Base-by-base conservation (phyloP, 2,329 filamentous ascomycete genomes). In the Pseudogymnoascus sp. region DNA sequence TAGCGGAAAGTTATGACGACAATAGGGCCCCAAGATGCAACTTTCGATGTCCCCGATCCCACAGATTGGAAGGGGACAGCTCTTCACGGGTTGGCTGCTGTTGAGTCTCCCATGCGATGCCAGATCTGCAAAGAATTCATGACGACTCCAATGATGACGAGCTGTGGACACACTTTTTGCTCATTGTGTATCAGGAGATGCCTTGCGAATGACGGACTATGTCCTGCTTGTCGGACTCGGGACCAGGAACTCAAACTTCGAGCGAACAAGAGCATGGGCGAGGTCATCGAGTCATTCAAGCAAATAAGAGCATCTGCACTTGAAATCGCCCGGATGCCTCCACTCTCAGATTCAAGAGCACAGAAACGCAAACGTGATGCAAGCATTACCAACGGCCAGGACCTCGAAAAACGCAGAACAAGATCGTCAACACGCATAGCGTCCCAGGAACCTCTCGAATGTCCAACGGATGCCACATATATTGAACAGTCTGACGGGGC, bases 51-150 rank as follows among this genome's bases (percentile, higher is more conserved):
- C 44, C 77, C 88, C 60, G 90, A 95, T 76, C 88, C 90, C n/a
- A 93, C 90, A 62, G 91, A 96, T 78, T 96, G 91, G 91, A 80
- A 92, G 5, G 71, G 79, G 10, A 96, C 91, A 11, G 82, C 86
- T 1, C 79, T 96, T 1, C 77, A 84, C 15, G 78, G 79, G 13
- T 83, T 96, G 62, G 80, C 86, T 59, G 78, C 83, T 13, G 84
- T 99, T 66, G 95, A 99, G 72, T 87, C 89, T 65, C 87, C 92
- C 2, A 81, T 99, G 19, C 90, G 95, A 70, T 99, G 95, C 77
- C 91, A 97, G 76, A 90, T 99, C 65, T 99, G 95, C 84, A 97
- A 97, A 74, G 96, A 99, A 75, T 96, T 97, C 77, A 97, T 90
- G 78, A 86, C 86, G 65, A 96, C 92, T 60, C 95, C 95, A 0